A percentile compares a stretch with the other conserved stretches of the same genome.
Evolutionary conservation across 169 alveolate species (phyloP).

Genomic region (Babesia divergens): DNA sequence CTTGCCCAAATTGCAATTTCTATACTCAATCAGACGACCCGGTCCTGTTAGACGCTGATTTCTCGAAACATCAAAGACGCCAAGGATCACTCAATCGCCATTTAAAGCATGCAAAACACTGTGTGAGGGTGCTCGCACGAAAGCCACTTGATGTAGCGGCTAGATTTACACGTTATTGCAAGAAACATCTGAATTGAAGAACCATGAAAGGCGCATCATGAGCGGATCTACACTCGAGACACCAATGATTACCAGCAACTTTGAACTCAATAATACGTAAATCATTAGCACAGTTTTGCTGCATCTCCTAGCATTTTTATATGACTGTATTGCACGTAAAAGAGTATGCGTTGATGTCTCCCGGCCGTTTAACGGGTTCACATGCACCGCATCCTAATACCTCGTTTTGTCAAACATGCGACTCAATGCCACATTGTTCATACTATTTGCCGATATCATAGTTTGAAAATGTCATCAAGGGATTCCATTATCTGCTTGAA

Average conservation of each 20-base stretch:
- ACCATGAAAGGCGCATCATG: no score
- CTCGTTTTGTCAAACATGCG: no score
- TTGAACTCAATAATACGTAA: no score
- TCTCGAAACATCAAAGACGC: background rate
- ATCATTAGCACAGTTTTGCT: no score
- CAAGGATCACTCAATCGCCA: background rate
- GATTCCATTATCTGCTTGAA: slow-evolving; percentile 36
- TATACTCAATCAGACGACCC: slow-evolving; percentile 4
- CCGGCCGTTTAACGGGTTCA: no score
- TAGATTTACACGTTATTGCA: slow-evolving; percentile 17
- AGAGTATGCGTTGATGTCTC: no score
- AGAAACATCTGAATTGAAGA: background rate
- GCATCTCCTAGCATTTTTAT: no score
- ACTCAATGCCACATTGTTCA: background rate
- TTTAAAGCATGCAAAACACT: background rate
- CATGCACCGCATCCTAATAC: no score
- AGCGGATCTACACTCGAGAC: no score
- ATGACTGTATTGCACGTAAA: no score
- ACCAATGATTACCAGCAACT: no score
- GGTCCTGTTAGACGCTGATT: background rate
- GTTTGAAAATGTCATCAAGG: slow-evolving; percentile 10
- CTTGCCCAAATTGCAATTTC: background rate
- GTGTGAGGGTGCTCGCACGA: slow-evolving; percentile 6
- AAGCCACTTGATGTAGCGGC: slow-evolving; percentile 7
- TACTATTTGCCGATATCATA: no score